Evolutionary conservation across 176 grass and related monocot genomes (phyloP), one percentile per base, ranked within the genome.

Genomic region (Aegilops sharonensis): DNA sequence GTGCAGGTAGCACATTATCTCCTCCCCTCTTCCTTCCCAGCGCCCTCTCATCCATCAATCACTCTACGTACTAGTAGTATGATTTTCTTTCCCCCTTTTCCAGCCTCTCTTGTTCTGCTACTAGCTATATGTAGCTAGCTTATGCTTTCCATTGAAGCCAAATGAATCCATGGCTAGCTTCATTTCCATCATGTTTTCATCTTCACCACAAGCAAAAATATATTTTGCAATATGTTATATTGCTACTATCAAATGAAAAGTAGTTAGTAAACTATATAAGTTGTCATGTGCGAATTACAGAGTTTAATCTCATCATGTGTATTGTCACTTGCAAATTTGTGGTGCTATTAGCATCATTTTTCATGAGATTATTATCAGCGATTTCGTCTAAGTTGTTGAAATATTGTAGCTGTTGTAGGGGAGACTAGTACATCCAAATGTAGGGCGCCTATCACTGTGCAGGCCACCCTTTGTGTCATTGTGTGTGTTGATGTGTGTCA

Each of bases 1-100:
- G 88, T 90, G 86, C 90, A 95, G 88, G 81, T 84, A 85, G 85
- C 93, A 88, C 88, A 65, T 84, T 40, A 80, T 77, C 85, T 69
- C 65, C 42, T 77, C 85, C 57, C 65, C 40, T 78, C 47, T 52
- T 56, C 56, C 56, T 59, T 18, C 18, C 56, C 18, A 8, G 0
- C 0, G 7, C 56, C 54, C 54, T 0, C 52, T 56, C 52, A 50
- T 59, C 69, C 78, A 62, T 61, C 3, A 24, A 62, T 60, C 3
- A 24, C 6, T 32, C 50, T 75, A 30, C n/a, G 27, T 35, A 35
- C 5, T 35, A 35, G 34, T 35, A 6, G 31, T 31, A 31, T 31
- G 31, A 31, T 31, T 75, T 48, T 36, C 23, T 62, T 86, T 84
- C 18, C 72, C 72, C 25, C 48, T 56, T 77, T 77, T 18, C 77